Evolutionary conservation across 331 rosid genomes (phyloP).

Genomic region (Pyracantha coccinea): DNA sequence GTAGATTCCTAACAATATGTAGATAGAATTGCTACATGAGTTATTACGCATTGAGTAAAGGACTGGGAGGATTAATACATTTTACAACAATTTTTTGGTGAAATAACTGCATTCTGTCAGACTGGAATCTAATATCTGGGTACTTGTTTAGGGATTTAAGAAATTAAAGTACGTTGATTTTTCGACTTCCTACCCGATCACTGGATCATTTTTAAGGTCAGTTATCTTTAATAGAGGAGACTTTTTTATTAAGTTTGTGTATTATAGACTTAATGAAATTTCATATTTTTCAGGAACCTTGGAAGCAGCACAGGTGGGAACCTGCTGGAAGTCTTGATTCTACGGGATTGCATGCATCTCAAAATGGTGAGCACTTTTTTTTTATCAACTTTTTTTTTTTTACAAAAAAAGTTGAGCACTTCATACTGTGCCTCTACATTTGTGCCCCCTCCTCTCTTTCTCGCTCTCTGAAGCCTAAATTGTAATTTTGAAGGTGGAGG

Average conservation of each 20-base stretch:
- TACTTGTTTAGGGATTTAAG: conserved; percentile 62
- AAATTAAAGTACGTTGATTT: conserved; percentile 74
- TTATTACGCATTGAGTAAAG: neutral
- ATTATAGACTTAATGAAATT: neutral
- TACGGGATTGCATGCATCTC: conserved; percentile 98
- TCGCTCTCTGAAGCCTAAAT: neutral
- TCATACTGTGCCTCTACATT: neutral
- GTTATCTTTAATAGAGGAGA: conserved; percentile 9
- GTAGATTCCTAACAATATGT: neutral
- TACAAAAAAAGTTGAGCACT: conserved; percentile 27
- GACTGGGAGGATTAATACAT: neutral
- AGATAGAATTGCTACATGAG: neutral
- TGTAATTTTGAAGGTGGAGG: conserved; percentile 60
- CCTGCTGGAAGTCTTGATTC: conserved; percentile 73
- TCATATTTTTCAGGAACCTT: conserved; percentile 53
- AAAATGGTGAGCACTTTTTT: conserved; percentile 55
- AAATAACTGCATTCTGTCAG: neutral
- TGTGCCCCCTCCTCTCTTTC: conserved; percentile 1
- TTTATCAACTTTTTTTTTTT: no score
- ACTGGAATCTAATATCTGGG: neutral
- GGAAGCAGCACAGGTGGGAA: conserved; percentile 64
- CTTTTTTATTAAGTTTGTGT: neutral
- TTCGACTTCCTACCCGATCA: conserved; percentile 91
- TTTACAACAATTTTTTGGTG: neutral
- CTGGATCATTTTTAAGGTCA: conserved; percentile 90